Evolutionary conservation across 140 eudicot genomes (phyloP).

Genomic region (Anethum foeniculum): DNA sequence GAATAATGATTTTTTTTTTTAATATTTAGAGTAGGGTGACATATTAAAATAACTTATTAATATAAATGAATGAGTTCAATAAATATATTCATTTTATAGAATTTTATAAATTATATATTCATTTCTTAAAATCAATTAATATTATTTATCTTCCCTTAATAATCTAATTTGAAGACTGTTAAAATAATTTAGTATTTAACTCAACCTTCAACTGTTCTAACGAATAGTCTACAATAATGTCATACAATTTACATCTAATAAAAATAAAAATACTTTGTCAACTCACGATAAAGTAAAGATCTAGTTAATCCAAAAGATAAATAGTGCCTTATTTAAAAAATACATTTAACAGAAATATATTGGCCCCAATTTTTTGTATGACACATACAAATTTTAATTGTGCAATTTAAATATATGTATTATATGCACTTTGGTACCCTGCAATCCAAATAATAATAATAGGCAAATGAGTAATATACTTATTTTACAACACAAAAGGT

Average conservation of each 20-base stretch:
- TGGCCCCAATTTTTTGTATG: not conserved
- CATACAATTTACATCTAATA: not conserved
- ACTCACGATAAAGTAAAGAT: not conserved
- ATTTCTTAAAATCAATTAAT: too few relatives aligned
- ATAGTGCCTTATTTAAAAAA: too few relatives aligned
- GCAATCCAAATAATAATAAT: not conserved
- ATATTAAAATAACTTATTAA: too few relatives aligned
- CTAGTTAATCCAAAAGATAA: not conserved
- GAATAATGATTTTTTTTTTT: too few relatives aligned
- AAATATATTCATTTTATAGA: too few relatives aligned
- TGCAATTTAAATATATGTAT: too few relatives aligned
- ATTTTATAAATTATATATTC: too few relatives aligned
- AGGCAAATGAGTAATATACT: not conserved
- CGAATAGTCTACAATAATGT: not conserved
- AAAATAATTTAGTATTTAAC: too few relatives aligned
- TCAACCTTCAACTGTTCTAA: not conserved
- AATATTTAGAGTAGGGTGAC: not conserved
- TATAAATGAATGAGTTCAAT: too few relatives aligned
- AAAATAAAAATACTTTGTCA: not conserved
- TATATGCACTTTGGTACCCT: not conserved
- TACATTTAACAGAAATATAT: too few relatives aligned
- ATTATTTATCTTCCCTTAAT: too few relatives aligned
- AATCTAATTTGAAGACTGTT: not conserved
- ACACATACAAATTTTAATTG: too few relatives aligned
- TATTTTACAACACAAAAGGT: not conserved